Conservation (phyloP, 371 early-diverging fungal genomes). For the Rhizopus arrhizus region DNA sequence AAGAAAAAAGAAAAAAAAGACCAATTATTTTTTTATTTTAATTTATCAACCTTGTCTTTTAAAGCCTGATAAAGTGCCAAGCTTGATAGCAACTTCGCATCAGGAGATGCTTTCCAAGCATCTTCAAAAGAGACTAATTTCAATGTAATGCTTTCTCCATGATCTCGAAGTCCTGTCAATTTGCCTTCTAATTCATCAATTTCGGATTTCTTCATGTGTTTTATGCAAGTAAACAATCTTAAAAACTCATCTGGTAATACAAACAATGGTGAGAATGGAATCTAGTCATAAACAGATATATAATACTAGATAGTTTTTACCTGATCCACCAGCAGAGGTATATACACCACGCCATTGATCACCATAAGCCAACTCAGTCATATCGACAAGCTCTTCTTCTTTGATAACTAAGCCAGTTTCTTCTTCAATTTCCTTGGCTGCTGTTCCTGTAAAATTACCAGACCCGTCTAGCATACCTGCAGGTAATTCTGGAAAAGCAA, state of each 20-base stretch:
- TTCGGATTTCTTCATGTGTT: conserved; percentile 55
- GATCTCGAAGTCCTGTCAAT: conserved; percentile 71
- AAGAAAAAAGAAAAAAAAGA: not conserved
- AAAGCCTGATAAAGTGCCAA: conserved; percentile 67
- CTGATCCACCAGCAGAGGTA: conserved; percentile 79
- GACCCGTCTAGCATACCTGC: conserved; percentile 88
- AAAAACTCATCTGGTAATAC: conserved; percentile 69
- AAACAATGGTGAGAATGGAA: conserved; percentile 6
- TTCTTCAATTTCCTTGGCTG: conserved; percentile 70
- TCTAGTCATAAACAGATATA: not conserved
- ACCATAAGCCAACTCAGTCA: conserved; percentile 63
- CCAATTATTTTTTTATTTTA: not conserved
- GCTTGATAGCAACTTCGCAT: conserved; percentile 75
- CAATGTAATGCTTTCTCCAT: conserved; percentile 79
- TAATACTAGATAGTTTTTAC: conserved; percentile 19
- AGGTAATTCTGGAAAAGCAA: conserved; percentile 73
- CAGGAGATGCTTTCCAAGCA: conserved; percentile 67
- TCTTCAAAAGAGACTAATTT: conserved; percentile 65
- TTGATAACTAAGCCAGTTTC: conserved; percentile 68
- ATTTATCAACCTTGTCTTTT: conserved; percentile 21
- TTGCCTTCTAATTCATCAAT: conserved; percentile 64
- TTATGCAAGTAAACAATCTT: conserved; percentile 69
- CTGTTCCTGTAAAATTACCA: conserved; percentile 70
- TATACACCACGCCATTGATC: conserved; percentile 64
- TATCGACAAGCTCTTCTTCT: conserved; percentile 65